Percentiles rank a stretch among this genome's conserved stretches.
Conservation (phyloP, 192 early-diverging fungal species). For the Pilaira anomala region DNA sequence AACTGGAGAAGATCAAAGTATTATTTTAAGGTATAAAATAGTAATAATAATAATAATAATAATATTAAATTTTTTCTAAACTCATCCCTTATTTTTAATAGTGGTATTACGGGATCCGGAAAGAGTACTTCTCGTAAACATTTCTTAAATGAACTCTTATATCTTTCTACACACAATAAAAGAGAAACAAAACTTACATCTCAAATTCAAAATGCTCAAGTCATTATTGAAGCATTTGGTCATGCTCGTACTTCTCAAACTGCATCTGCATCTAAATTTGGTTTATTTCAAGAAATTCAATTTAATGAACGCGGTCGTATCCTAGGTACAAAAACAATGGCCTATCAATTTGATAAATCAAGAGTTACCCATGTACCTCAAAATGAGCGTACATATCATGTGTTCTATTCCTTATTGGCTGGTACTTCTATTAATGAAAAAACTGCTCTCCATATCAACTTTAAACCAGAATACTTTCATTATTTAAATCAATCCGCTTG, state of each 20-base stretch:
- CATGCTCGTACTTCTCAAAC: slow-evolving; percentile 64
- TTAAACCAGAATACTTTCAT: slow-evolving; percentile 49
- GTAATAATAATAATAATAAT: slow-evolving; percentile 3
- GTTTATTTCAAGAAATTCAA: slow-evolving; percentile 88
- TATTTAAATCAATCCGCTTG: slow-evolving; percentile 43
- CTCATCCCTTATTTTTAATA: slow-evolving; percentile 22
- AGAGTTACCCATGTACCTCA: slow-evolving; percentile 54
- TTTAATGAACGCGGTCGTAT: slow-evolving; percentile 81
- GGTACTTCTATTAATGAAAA: slow-evolving; percentile 77
- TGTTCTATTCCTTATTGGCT: slow-evolving; percentile 81
- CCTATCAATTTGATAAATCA: slow-evolving; percentile 63
- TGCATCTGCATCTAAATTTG: slow-evolving; percentile 70
- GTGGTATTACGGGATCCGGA: slow-evolving; percentile 84
- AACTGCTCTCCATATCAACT: slow-evolving; percentile 52
- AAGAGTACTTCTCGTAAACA: slow-evolving; percentile 72
- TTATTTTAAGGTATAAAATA: slow-evolving; percentile 57
- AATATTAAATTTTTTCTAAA: too few species aligned
- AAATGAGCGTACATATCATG: slow-evolving; percentile 67
- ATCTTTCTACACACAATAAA: slow-evolving; percentile 67
- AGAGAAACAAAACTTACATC: slow-evolving; percentile 71
- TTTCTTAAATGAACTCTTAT: slow-evolving; percentile 67
- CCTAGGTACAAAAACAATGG: slow-evolving; percentile 76
- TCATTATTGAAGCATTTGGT: slow-evolving; percentile 80
- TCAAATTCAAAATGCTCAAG: slow-evolving; percentile 67
- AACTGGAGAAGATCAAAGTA: slow-evolving; percentile 67